Evolutionary conservation across 2,329 filamentous ascomycete species (phyloP).

Genomic region (Aspergillus spinulosporus): DNA sequence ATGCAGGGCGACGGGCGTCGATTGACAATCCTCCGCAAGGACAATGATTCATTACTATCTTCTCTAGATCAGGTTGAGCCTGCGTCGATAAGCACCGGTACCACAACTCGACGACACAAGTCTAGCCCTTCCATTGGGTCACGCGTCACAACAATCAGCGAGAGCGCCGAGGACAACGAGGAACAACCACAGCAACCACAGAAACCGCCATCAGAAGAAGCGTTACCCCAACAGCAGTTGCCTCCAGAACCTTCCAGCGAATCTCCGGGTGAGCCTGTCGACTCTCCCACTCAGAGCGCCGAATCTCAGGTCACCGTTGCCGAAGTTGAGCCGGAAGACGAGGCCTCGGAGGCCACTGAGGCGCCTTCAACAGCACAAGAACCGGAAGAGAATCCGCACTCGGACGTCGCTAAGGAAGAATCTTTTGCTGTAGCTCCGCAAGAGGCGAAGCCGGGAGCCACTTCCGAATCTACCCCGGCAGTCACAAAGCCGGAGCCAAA

Average conservation of each 20-base stretch:
- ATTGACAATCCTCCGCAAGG: conserved; percentile 41
- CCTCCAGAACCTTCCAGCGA: conserved; percentile 1
- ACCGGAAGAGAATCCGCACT: conserved; percentile 2
- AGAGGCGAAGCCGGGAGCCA: conserved; percentile 3
- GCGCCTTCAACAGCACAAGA: background rate
- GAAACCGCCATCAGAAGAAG: background rate
- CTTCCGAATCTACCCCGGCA: conserved; percentile 2
- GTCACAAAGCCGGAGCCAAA: conserved; percentile 9
- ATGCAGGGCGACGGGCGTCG: conserved; percentile 31
- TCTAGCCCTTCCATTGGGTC: conserved; percentile 78
- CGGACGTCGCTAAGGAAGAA: background rate
- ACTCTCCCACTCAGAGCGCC: conserved; percentile 11
- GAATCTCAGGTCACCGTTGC: conserved; percentile 23
- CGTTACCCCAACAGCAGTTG: background rate
- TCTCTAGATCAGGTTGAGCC: conserved; percentile 32
- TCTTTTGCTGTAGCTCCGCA: background rate
- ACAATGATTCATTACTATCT: conserved; percentile 25
- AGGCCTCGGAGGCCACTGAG: conserved; percentile 6
- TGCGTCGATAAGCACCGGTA: conserved; percentile 57
- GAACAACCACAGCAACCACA: conserved; percentile 1
- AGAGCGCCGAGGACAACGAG: conserved; percentile 71
- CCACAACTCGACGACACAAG: conserved; percentile 80
- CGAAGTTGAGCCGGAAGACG: conserved; percentile 24
- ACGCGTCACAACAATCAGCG: conserved; percentile 76
- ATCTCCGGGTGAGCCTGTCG: background rate